phyloP scores from a whole-genome alignment of 2,329 filamentous ascomycete genomes.

The Aspergillus sp. region DNA sequence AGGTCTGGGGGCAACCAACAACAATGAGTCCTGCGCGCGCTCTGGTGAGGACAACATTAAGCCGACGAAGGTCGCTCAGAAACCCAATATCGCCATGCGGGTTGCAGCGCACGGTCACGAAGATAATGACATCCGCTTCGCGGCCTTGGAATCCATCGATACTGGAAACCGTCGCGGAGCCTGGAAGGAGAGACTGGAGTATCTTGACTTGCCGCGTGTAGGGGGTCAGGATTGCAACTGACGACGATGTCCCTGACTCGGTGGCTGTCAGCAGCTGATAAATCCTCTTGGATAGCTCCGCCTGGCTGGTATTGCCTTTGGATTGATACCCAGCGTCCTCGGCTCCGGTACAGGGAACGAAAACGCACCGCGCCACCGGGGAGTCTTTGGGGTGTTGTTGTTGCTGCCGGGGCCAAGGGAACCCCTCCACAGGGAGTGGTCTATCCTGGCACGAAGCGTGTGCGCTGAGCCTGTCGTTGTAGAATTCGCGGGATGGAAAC shows the following conservation, averaged over 20 bases:
- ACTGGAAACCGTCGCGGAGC: background rate
- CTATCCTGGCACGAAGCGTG: background rate
- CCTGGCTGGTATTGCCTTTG: background rate
- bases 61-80: background rate
- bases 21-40: background rate
- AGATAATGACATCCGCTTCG: background rate
- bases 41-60: slow-evolving; percentile 1
- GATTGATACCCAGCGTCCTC: background rate
- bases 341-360: background rate
- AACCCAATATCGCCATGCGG: background rate
- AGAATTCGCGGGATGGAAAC: background rate
- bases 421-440: background rate
- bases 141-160: slow-evolving; percentile 1
- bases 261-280: background rate
- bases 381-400: background rate
- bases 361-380: background rate
- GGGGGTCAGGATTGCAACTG: background rate
- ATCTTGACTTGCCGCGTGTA: background rate
- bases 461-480: background rate
- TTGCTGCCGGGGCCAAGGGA: background rate
- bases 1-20: background rate
- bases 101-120: background rate
- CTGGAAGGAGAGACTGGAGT: background rate
- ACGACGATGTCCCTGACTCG: background rate
- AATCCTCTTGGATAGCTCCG: background rate